These are phyloP conservation scores for Sechiopsis laciniata DNA, from an alignment of 306 rosid genomes.

Conservation along the genomic window DNA sequence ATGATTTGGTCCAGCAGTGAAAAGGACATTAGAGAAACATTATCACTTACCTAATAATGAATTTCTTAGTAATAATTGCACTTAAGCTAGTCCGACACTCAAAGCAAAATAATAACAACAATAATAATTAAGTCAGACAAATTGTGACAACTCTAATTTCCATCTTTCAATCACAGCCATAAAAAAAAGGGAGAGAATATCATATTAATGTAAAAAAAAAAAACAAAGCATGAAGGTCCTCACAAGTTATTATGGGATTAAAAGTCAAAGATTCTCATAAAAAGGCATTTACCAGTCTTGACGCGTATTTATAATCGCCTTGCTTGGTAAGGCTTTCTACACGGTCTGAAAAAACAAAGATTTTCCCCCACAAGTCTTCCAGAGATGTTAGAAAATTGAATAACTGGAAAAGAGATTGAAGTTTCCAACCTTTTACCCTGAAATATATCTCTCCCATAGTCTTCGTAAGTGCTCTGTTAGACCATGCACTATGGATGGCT, in stretches of 20 bases:
- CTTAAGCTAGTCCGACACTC: too few relatives aligned
- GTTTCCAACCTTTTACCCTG: background rate
- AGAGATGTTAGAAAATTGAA: background rate
- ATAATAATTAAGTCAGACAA: too few relatives aligned
- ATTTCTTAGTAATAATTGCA: too few relatives aligned
- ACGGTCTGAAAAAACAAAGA: conserved; percentile 3
- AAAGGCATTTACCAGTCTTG: conserved; percentile 13
- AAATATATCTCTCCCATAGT: background rate
- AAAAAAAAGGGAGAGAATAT: background rate
- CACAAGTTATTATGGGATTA: too few relatives aligned
- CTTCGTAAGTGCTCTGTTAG: background rate
- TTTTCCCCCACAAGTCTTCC: background rate
- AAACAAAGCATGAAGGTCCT: background rate
- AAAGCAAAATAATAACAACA: too few relatives aligned
- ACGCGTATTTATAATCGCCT: conserved; percentile 11
- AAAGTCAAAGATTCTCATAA: too few relatives aligned
- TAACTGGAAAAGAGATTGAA: conserved; percentile 1
- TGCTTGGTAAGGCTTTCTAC: background rate
- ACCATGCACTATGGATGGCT: conserved; percentile 15
- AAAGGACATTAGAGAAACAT: too few relatives aligned
- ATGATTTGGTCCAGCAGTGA: too few relatives aligned
- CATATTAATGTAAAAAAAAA: conserved; percentile 1
- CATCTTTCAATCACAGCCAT: conserved; percentile 6
- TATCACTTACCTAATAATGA: too few relatives aligned
- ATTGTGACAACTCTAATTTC: background rate